phyloP scores from a whole-genome alignment of 345 rosid species.

The Adansonia digitata region DNA sequence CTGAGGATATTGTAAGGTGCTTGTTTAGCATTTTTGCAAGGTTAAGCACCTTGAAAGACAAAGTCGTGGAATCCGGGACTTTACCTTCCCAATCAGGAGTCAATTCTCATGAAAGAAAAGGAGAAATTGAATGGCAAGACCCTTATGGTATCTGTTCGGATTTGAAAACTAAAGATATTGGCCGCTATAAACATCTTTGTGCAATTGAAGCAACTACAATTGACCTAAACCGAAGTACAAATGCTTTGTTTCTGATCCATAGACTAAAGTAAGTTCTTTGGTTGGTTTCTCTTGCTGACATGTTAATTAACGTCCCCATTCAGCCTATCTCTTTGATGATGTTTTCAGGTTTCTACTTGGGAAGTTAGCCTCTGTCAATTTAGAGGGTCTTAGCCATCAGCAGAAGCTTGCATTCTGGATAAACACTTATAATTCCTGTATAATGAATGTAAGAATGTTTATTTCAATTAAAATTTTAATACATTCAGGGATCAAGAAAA shows the following conservation, averaged over 20 bases:
- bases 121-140: constrained; percentile 35
- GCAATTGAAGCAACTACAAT: constrained; percentile 51
- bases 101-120: constrained; percentile 12
- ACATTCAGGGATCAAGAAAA: neutral
- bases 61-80: constrained; percentile 19
- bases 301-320: constrained; percentile 1
- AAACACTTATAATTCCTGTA: constrained; percentile 78
- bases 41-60: constrained; percentile 62
- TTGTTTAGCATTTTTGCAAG: constrained; percentile 58
- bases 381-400: constrained; percentile 74
- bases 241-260: constrained; percentile 57
- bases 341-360: constrained; percentile 55
- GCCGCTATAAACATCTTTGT: constrained; percentile 54
- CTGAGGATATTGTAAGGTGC: constrained; percentile 67
- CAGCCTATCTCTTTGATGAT: constrained; percentile 12
- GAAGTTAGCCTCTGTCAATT: constrained; percentile 64
- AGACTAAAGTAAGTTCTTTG: constrained; percentile 60
- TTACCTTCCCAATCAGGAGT: constrained; percentile 10
- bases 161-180: constrained; percentile 42
- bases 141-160: constrained; percentile 53
- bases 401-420: constrained; percentile 98
- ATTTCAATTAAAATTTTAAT: neutral
- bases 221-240: constrained; percentile 50
- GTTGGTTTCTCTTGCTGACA: neutral
- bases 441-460: constrained; percentile 65